Evolutionary conservation across 441 rosid species (phyloP), one percentile per base, ranked within the genome.

Genomic region (Rhodomyrtus psidioides): DNA sequence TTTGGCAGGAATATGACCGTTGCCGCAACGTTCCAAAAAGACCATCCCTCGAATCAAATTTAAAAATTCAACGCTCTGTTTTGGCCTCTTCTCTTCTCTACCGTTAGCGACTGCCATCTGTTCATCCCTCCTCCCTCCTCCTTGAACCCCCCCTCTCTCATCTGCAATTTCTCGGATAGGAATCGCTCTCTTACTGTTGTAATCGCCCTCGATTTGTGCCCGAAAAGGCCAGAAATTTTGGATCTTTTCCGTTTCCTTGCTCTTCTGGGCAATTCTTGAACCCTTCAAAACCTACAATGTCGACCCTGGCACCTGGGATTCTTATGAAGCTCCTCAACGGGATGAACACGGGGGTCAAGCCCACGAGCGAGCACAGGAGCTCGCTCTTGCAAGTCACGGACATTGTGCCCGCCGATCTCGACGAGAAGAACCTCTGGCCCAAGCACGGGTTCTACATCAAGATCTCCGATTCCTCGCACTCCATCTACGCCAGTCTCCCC

Each of bases 341-440:
- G 12, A 95, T 97, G 99, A 93, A 91, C 88, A 93, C 93, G 5
- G 99, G 99, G 44, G 93, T 91, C 34, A 96, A 94, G 89, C 91
- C 98, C 28, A 97, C 99, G 1, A 87, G 95, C 53, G 98, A 96
- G 86, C 97, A 97, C 90, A 90, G 99, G 84, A 95, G 93, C 90
- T 94, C 99, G 26, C 90, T 97, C 49, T 86, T 96, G 55, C 99
- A 97, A 81, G 97, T 97, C 54, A 95, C 98, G 0, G 99, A 96
- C 86, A 97, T 97, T 15, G 99, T 97, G 53, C 99, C 99, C 1
- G 93, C 95, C 27, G 98, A 96, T 83, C 99, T 97, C 21, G 99
- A 96, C 85, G 98, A 95, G 93, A 94, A 95, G 90, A 93, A 89
- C 86, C 98, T 97, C 53, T 91, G 93, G 89, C 98, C 99, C 8